Percentiles rank a stretch among this genome's conserved stretches.
These are phyloP conservation scores for Pythium phragmiticola DNA, from an alignment of 352 stramenopile species.

Conservation along the genomic window DNA sequence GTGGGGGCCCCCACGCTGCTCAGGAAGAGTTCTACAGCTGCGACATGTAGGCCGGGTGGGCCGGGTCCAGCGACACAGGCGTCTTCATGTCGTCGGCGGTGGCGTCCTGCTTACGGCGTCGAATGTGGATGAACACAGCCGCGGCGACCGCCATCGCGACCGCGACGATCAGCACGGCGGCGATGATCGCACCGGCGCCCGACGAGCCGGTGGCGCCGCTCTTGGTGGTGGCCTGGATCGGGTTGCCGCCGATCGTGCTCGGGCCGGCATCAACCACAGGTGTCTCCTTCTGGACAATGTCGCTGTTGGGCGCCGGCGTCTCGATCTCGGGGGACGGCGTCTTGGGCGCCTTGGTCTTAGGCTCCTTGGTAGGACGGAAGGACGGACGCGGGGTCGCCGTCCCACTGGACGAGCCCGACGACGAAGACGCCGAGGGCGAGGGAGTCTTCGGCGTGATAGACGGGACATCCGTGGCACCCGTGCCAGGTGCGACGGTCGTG, in stretches of 20 bases:
- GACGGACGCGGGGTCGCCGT: slow-evolving; percentile 3
- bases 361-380: slow-evolving; percentile 5
- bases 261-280: slow-evolving; percentile 5
- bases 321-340: neutral
- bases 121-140: slow-evolving; percentile 12
- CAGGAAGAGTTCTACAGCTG: slow-evolving; percentile 12
- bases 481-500: slow-evolving; percentile 3
- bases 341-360: slow-evolving; percentile 5
- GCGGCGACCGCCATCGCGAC: slow-evolving; percentile 8
- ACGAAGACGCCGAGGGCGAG: neutral
- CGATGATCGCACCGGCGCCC: slow-evolving; percentile 15
- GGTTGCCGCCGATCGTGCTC: slow-evolving; percentile 9
- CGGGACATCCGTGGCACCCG: slow-evolving; percentile 3
- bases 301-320: neutral
- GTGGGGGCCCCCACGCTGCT: neutral
- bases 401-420: slow-evolving; percentile 4
- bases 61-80: slow-evolving; percentile 6
- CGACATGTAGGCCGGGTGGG: slow-evolving; percentile 16
- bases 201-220: neutral
- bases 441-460: neutral
- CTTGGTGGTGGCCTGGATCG: slow-evolving; percentile 8
- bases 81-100: slow-evolving; percentile 19
- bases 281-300: slow-evolving; percentile 4
- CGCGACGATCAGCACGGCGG: slow-evolving; percentile 4
- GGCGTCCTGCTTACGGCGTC: slow-evolving; percentile 7